Evolutionary conservation across 192 early-diverging fungal species (phyloP).

Genomic region (Entomortierella chlamydospora): DNA sequence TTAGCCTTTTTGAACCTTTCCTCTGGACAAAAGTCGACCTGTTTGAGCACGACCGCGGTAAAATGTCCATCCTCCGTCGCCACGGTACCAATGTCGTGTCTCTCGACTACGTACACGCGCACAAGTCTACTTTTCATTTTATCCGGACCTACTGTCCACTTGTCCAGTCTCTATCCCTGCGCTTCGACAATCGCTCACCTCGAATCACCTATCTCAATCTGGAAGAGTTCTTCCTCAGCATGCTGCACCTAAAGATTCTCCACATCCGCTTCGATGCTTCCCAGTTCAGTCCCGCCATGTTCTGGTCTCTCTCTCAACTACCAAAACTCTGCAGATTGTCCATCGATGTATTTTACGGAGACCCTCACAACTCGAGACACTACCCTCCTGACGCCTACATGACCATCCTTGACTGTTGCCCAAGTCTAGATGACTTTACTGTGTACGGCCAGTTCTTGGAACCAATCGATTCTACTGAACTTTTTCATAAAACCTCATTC

Average conservation of each 20-base stretch:
- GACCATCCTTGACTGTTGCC: conserved; percentile 26
- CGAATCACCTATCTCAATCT: conserved; percentile 10
- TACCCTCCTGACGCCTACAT: conserved; percentile 9
- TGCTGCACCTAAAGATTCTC: conserved; percentile 1
- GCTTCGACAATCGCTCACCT: conserved; percentile 1
- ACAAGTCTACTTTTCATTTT: conserved; percentile 6
- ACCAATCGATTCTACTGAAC: background rate
- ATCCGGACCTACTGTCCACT: conserved; percentile 8
- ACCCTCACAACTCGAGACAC: background rate
- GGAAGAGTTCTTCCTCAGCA: conserved; percentile 7
- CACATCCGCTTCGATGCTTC: conserved; percentile 20
- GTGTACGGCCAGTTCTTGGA: conserved; percentile 13
- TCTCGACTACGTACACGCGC: background rate
- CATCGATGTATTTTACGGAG: conserved; percentile 4
- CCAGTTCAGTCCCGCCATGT: conserved; percentile 25
- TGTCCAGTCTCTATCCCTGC: background rate
- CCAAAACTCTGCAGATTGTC: background rate
- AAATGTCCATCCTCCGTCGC: conserved; percentile 15
- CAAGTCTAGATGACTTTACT: background rate
- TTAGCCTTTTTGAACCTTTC: background rate
- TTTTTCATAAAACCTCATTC: background rate
- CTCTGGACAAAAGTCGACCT: conserved; percentile 10
- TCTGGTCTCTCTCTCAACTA: conserved; percentile 26
- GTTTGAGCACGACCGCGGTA: background rate
- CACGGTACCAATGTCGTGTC: conserved; percentile 6